Evolutionary conservation across 345 rosid genomes (phyloP), one percentile per base, ranked within the genome.

Genomic region (Salix suchowensis): DNA sequence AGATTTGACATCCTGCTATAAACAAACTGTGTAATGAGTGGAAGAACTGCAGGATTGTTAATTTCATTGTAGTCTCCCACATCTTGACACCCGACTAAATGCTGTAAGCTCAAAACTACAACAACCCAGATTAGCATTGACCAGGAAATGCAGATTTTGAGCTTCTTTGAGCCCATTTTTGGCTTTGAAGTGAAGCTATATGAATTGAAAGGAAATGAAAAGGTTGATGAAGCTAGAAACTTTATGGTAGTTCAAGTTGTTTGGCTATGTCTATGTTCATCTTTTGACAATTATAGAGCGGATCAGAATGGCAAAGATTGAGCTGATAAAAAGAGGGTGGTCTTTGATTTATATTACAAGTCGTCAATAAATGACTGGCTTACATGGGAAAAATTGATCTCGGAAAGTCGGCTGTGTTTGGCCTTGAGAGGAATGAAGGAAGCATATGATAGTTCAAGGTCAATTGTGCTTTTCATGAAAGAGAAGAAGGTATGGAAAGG

Each of bases 41-140:
- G 91, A 74, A 82, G 86, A 83, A 86, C 85, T 19, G 89, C 85
- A 54, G 94, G 91, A 76, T 91, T 87, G 67, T 78, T 65, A 52
- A 86, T 30, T 42, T 77, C 82, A 76, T 68, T 26, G 68, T 85
- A 83, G 82, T 89, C 89, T 15, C 82, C 82, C 72, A 82, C 62
- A 83, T 86, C 92, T 80, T 94, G 98, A 79, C 94, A 82, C 72
- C 68, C 72, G 28, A 79, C 86, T 40, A 70, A 60, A 50, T 54
- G 74, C 24, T 72, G 74, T 54, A 84, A 83, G 65, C 91, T 82
- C 73, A 87, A 78, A 76, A 76, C 77, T 32, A 88, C 68, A 77
- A 86, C 39, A 16, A 81, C 84, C 82, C 85, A 81, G 66, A 84
- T 79, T 13, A 85, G 69, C 79, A 77, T n/a, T 23, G 85, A 77